Percentiles rank a stretch among this genome's conserved stretches.
Evolutionary conservation across 2,329 filamentous ascomycete species (phyloP).

Genomic region (Verticillium nubilum): DNA sequence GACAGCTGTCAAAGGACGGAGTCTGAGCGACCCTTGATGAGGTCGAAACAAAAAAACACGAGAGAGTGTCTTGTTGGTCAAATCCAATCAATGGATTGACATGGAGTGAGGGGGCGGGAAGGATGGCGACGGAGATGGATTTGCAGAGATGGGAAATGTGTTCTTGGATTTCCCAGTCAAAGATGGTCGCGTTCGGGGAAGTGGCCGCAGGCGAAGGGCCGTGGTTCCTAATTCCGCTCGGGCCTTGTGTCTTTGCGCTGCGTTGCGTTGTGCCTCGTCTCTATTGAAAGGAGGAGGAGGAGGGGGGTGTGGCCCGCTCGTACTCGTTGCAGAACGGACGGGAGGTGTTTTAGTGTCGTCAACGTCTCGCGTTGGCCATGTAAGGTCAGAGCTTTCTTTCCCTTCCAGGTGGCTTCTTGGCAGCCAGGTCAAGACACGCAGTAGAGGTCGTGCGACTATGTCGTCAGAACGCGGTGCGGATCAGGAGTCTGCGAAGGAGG

Average conservation of each 20-base stretch:
- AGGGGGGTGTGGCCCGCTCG: background rate
- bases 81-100: constrained; percentile 13
- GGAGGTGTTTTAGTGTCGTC: constrained; percentile 10
- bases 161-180: background rate
- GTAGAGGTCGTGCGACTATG: background rate
- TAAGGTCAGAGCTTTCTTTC: background rate
- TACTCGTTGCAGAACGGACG: constrained; percentile 11
- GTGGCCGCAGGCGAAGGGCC: background rate
- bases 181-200: constrained; percentile 8
- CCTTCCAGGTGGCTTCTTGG: background rate
- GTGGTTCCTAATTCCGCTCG: constrained; percentile 5
- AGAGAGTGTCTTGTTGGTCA: constrained; percentile 1
- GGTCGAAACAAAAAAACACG: background rate
- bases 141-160: constrained; percentile 10
- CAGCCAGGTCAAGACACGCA: background rate
- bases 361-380: background rate
- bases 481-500: background rate
- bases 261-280: background rate
- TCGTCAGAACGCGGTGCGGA: background rate
- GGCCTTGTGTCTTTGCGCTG: constrained; percentile 7
- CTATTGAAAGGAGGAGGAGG: background rate
- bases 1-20: constrained; percentile 6
- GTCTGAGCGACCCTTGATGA: constrained; percentile 7
- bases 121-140: constrained; percentile 5
- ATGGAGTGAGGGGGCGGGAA: constrained; percentile 1